Percentiles rank a stretch among this genome's conserved stretches.
Conservation (phyloP, 2,329 filamentous ascomycete genomes). For the Penicillium sclerotigenum region DNA sequence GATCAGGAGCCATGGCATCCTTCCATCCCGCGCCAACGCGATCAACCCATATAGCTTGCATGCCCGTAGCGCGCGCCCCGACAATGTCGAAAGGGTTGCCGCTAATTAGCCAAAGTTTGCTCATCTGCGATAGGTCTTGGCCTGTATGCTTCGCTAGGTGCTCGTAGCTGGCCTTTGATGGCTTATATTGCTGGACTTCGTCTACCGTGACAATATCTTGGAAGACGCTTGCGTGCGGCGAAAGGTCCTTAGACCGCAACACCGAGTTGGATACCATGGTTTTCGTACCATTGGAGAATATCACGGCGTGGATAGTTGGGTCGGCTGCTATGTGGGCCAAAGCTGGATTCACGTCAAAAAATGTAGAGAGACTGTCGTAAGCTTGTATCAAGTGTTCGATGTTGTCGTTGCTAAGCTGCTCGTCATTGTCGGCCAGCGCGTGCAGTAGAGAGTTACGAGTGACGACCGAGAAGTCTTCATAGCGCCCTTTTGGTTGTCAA, state of each 20-base stretch:
- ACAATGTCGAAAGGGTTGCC: slow-evolving; percentile 72
- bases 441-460: slow-evolving; percentile 62
- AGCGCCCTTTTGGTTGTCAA: slow-evolving; percentile 49
- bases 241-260: slow-evolving; percentile 54
- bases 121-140: slow-evolving; percentile 43
- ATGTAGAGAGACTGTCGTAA: slow-evolving; percentile 63
- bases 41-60: slow-evolving; percentile 67
- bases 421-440: slow-evolving; percentile 57
- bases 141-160: slow-evolving; percentile 55
- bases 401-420: slow-evolving; percentile 46
- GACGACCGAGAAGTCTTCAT: slow-evolving; percentile 61
- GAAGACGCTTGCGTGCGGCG: slow-evolving; percentile 50
- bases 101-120: slow-evolving; percentile 65
- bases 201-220: slow-evolving; percentile 61
- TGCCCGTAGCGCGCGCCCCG: slow-evolving; percentile 59
- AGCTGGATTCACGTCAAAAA: slow-evolving; percentile 59
- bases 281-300: slow-evolving; percentile 69
- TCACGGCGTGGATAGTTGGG: slow-evolving; percentile 50
- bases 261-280: slow-evolving; percentile 63
- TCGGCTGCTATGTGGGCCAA: slow-evolving; percentile 49
- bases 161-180: slow-evolving; percentile 59
- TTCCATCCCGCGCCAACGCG: slow-evolving; percentile 61
- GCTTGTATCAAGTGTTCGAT: slow-evolving; percentile 57
- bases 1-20: slow-evolving; percentile 55
- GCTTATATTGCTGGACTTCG: slow-evolving; percentile 61